Evolutionary conservation across 179 eudicot genomes (phyloP), one percentile per base, ranked within the genome.

Genomic region (Silene coronaria): DNA sequence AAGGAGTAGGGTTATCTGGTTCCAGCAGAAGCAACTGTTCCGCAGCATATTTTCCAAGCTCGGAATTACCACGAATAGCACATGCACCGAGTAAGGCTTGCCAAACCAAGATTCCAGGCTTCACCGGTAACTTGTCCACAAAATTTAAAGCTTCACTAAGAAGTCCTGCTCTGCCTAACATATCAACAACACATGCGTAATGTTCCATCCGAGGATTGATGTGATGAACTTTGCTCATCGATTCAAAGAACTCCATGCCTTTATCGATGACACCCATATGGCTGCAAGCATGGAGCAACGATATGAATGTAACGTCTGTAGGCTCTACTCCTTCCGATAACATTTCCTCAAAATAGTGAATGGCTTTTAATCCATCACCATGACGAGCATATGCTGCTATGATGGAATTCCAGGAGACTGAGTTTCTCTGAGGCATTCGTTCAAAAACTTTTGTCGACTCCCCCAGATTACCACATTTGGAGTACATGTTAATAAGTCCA

Each of bases 301-400:
- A 91, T 60, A 93, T 82, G 80, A 91, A 93, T 72, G 98, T 93
- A n/a, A 90, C 83, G 68, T 91, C 98, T 0, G 92, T 90, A 6
- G 97, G 98, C 67, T 89, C 79, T 51, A 86, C 79, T 6, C 88
- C 82, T 45, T 80, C 80, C 14, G 53, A 71, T 78, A 72, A 73
- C 98, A 93, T 93, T 67, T 87, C 76, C 55, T 89, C 87, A 12
- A 80, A 91, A 19, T 89, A 51, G 21, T 89, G 73, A 57, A 93
- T 89, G 27, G 91, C 91, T 86, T 78, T 82, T 21, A 36, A 71
- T 51, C 93, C 96, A 73, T 89, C 80, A 14, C 98, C 97, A 81
- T 90, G 97, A 48, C 97, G 96, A 74, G 98, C 97, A 80, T 78
- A 92, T 21, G 96, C 95, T 73, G 94, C 92, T 79, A 94, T 94